Percentiles rank a stretch among this genome's conserved stretches.
Evolutionary conservation across 2,329 filamentous ascomycete genomes (phyloP).

Genomic region (Blumeriella jaapii): DNA sequence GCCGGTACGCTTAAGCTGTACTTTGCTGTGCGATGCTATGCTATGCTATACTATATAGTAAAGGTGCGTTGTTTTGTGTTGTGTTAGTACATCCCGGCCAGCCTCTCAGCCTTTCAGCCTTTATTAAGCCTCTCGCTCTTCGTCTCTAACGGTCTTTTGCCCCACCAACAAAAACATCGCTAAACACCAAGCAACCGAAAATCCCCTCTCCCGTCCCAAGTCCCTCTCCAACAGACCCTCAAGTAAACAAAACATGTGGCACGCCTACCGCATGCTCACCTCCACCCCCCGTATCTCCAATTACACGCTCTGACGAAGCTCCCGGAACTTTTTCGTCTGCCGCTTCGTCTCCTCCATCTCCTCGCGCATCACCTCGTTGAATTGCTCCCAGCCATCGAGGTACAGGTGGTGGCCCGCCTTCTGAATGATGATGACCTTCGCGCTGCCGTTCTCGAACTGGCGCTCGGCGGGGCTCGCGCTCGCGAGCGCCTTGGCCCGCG

Average conservation of each 20-base stretch:
- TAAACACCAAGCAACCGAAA: background rate
- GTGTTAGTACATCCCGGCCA: no score
- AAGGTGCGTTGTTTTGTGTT: no score
- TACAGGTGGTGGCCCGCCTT: conserved; percentile 64
- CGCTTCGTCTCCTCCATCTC: conserved; percentile 50
- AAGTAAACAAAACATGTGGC: no score
- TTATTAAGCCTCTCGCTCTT: background rate
- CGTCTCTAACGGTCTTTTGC: no score
- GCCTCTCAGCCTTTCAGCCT: background rate
- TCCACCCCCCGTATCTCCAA: background rate
- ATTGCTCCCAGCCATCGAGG: conserved; percentile 58
- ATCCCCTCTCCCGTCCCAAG: background rate
- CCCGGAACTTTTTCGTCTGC: conserved; percentile 13
- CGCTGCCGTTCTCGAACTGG: conserved; percentile 62
- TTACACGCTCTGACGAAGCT: background rate
- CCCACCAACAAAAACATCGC: no score
- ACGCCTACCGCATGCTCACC: background rate
- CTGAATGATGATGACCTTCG: conserved; percentile 69
- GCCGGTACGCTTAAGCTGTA: no score
- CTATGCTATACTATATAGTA: no score
- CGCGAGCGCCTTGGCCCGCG: conserved; percentile 47
- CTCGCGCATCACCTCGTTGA: conserved; percentile 50
- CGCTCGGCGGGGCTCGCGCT: conserved; percentile 57
- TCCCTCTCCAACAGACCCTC: no score
- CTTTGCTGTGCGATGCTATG: no score